Evolutionary conservation across 2,329 filamentous ascomycete genomes (phyloP).

Genomic region (Colletotrichum euphorbiae): DNA sequence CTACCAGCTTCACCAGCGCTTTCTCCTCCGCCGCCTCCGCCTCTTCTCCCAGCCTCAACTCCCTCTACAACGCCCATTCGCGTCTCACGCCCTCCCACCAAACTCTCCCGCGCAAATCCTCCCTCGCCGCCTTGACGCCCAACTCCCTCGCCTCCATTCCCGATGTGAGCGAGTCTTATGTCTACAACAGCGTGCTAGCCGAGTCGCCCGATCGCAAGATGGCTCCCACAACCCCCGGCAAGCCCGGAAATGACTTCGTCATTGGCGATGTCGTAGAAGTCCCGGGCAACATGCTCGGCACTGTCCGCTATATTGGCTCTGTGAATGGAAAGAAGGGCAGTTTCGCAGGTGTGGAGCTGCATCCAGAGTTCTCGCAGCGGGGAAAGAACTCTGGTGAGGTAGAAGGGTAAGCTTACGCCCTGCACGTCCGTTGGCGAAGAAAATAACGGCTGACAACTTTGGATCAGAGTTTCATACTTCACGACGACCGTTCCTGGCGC

Average conservation of each 20-base stretch:
- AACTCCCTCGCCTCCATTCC: slow-evolving; percentile 73
- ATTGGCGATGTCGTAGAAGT: slow-evolving; percentile 91
- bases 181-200: slow-evolving; percentile 65
- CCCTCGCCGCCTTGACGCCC: slow-evolving; percentile 75
- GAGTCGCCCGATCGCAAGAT: slow-evolving; percentile 59
- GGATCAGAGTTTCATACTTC: slow-evolving; percentile 78
- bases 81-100: slow-evolving; percentile 52
- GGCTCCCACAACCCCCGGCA: slow-evolving; percentile 66
- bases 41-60: slow-evolving; percentile 70
- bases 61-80: slow-evolving; percentile 62
- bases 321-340: slow-evolving; percentile 90
- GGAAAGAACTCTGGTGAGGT: slow-evolving; percentile 98
- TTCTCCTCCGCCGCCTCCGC: slow-evolving; percentile 54
- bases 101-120: slow-evolving; percentile 75
- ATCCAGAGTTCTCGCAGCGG: slow-evolving; percentile 79
- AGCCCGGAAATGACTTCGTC: slow-evolving; percentile 67
- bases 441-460: slow-evolving; percentile 41
- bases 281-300: slow-evolving; percentile 91
- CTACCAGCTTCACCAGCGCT: slow-evolving; percentile 49
- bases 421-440: slow-evolving; percentile 29
- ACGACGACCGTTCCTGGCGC: slow-evolving; percentile 80
- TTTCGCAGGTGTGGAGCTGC: slow-evolving; percentile 93
- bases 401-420: slow-evolving; percentile 75
- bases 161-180: slow-evolving; percentile 74
- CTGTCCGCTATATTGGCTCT: slow-evolving; percentile 86